Evolutionary conservation across 768 basidiomycete species (phyloP).

Genomic region (Russula olivacea): DNA sequence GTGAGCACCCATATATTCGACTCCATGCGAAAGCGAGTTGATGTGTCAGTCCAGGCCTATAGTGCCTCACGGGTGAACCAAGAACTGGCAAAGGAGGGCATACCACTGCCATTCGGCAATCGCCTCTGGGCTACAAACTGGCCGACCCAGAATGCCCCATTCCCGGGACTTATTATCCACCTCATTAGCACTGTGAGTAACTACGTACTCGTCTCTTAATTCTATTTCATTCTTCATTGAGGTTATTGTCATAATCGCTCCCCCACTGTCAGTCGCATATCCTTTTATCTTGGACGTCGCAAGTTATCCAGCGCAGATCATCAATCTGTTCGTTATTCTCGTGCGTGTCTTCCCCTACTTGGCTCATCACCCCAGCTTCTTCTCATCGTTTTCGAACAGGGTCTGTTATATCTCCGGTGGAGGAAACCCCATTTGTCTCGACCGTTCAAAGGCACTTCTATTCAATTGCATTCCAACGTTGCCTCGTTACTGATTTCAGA

Average conservation of each 20-base stretch:
- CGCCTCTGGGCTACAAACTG: constrained; percentile 58
- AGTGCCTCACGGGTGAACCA: constrained; percentile 49
- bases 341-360: constrained; percentile 33
- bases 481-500: constrained; percentile 24
- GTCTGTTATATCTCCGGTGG: constrained; percentile 53
- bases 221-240: constrained; percentile 18
- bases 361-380: neutral
- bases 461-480: neutral
- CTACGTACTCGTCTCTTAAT: neutral
- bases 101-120: constrained; percentile 56
- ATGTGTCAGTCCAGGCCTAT: constrained; percentile 38
- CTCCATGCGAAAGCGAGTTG: neutral
- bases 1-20: neutral
- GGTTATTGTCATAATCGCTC: constrained; percentile 50
- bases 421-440: constrained; percentile 41
- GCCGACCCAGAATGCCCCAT: constrained; percentile 52
- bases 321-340: constrained; percentile 50
- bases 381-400: constrained; percentile 30
- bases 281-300: constrained; percentile 56
- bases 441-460: constrained; percentile 42
- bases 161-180: constrained; percentile 52
- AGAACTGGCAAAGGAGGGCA: constrained; percentile 57
- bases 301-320: constrained; percentile 49
- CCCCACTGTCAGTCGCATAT: constrained; percentile 48
- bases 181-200: constrained; percentile 44